Evolutionary conservation across 345 rosid species (phyloP), one percentile per base, ranked within the genome.

Genomic region (Eucalyptus virginea): DNA sequence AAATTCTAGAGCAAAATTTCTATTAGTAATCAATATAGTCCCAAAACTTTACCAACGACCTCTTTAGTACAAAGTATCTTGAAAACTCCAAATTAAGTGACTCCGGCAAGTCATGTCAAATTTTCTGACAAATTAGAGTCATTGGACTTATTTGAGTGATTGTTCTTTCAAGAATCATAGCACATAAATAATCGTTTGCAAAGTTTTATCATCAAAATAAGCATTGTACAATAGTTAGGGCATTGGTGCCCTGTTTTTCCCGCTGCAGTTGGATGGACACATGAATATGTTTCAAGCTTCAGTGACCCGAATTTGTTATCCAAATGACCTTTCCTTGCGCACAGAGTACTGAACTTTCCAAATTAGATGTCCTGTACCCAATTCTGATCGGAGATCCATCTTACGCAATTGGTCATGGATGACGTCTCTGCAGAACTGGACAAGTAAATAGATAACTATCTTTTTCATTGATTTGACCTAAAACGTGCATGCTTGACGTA

Each of bases 241-340:
- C 24, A n/a, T 18, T 0, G 0, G 1, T 18, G 24, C 24, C 13
- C 0, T 9, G 13, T 34, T 69, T 69, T 17, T 9, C 44, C 44
- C 24, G 26, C 44, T 34, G 4, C 81, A 5, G 24, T 34, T 3
- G 4, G 42, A 69, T 8, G 24, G 81, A 34, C 24, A 69, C 26
- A 0, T 9, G 42, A 17, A 37, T 8, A 18, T 69, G 24, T 69
- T 69, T 69, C 2, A 34, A 34, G 44, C 81, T 69, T 9, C 14
- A 18, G 3, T 9, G 24, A 69, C 42, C 5, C 24, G 24, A 32
- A 8, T 32, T 17, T 8, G 12, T 69, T 17, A 32, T 32, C 42
- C 42, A 17, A 69, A 8, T 67, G 0, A 16, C 40, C 18, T 67
- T 32, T n/a, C 9, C 40, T 67, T 67, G 80, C 80, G 32, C 80